Percentiles rank a stretch among this genome's conserved stretches.
Evolutionary conservation across 495 filamentous ascomycete genomes (phyloP).

Genomic region (Aspergillus haitiensis): DNA sequence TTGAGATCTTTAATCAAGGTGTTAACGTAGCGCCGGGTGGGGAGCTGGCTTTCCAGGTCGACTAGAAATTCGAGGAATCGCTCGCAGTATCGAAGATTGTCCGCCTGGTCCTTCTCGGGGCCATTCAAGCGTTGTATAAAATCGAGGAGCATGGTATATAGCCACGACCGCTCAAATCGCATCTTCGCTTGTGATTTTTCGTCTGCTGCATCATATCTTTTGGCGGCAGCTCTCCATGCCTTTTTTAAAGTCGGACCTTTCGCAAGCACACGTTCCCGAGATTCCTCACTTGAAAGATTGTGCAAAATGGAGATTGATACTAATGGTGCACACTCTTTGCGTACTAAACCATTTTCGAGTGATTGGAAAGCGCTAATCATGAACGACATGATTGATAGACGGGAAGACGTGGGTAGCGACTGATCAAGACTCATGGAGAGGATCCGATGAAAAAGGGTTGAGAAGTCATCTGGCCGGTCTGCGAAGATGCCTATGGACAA

Average conservation of each 20-base stretch:
- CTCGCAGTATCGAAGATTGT: slow-evolving; percentile 83
- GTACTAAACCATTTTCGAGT: slow-evolving; percentile 81
- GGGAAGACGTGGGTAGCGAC: slow-evolving; percentile 66
- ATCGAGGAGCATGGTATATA: slow-evolving; percentile 81
- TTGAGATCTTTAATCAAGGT: slow-evolving; percentile 89
- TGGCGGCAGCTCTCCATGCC: slow-evolving; percentile 84
- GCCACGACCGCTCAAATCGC: slow-evolving; percentile 90
- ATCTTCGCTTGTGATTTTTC: slow-evolving; percentile 74
- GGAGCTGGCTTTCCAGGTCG: slow-evolving; percentile 89
- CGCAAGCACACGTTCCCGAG: slow-evolving; percentile 66
- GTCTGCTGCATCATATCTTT: slow-evolving; percentile 85
- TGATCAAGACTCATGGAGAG: slow-evolving; percentile 85
- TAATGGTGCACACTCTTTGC: slow-evolving; percentile 93
- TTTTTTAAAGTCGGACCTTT: slow-evolving; percentile 72
- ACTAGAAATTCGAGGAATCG: slow-evolving; percentile 87
- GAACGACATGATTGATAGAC: slow-evolving; percentile 79
- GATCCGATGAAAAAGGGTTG: slow-evolving; percentile 83
- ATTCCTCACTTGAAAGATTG: slow-evolving; percentile 72
- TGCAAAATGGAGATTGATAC: slow-evolving; percentile 97
- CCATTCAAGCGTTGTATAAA: slow-evolving; percentile 75
- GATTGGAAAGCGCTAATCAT: slow-evolving; percentile 92
- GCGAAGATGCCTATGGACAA: slow-evolving; percentile 64
- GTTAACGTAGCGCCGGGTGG: slow-evolving; percentile 92
- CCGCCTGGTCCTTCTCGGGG: slow-evolving; percentile 47
- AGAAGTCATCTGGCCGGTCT: slow-evolving; percentile 79